These are phyloP conservation scores for Chytriomyces hyalinus DNA, from an alignment of 192 early-diverging fungal species.

Conservation along the genomic window DNA sequence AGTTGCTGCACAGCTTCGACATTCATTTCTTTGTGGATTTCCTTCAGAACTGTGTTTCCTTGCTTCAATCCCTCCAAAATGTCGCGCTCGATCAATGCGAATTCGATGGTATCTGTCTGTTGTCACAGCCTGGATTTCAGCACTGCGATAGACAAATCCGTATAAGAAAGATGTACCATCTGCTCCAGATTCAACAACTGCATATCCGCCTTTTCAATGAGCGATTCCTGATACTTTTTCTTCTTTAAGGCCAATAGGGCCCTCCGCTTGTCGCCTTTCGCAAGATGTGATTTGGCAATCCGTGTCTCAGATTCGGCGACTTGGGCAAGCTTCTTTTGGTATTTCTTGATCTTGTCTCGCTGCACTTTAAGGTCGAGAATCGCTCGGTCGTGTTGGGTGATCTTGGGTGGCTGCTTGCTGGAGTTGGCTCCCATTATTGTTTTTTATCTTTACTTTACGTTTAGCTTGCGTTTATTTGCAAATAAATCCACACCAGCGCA, in stretches of 20 bases:
- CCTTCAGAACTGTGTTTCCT: slow-evolving; percentile 85
- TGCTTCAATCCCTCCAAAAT: slow-evolving; percentile 81
- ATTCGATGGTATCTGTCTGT: slow-evolving; percentile 82
- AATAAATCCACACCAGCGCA: too few species aligned
- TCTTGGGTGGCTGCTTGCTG: slow-evolving; percentile 45
- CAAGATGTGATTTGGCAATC: slow-evolving; percentile 78
- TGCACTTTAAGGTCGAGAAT: slow-evolving; percentile 96
- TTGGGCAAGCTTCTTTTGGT: slow-evolving; percentile 84
- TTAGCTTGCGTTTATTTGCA: too few species aligned
- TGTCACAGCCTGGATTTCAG: neutral
- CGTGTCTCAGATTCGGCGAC: slow-evolving; percentile 82
- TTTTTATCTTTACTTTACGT: too few species aligned
- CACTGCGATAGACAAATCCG: neutral
- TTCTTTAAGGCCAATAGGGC: slow-evolving; percentile 91
- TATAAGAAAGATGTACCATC: slow-evolving; percentile 60
- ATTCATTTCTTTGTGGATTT: slow-evolving; percentile 84
- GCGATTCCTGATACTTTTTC: slow-evolving; percentile 94
- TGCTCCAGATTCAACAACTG: slow-evolving; percentile 92
- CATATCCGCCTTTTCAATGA: slow-evolving; percentile 80
- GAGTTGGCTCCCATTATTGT: slow-evolving; percentile 1
- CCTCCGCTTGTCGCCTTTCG: slow-evolving; percentile 74
- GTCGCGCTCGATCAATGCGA: slow-evolving; percentile 88
- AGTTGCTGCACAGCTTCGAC: slow-evolving; percentile 90
- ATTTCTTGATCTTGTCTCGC: slow-evolving; percentile 90
- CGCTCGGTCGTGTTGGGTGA: slow-evolving; percentile 89